Conservation (phyloP, 331 rosid genomes). For the Acacia concinna region DNA sequence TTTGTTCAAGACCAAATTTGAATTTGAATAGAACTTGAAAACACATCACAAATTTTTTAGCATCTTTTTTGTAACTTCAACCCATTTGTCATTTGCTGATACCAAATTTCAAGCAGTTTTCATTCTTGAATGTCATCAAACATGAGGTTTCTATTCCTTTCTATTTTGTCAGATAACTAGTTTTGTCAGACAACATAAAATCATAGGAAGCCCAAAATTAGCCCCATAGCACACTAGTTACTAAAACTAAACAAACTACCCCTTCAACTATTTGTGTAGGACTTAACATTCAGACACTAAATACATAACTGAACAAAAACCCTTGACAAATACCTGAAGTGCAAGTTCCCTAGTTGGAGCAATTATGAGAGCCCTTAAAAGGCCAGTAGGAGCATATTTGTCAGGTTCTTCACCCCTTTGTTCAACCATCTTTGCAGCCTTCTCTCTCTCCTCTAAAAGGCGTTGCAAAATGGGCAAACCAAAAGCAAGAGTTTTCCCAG, state of each 20-base stretch:
- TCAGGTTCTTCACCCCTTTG: constrained; percentile 55
- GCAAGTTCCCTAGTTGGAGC: constrained; percentile 99
- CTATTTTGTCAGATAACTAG: not conserved
- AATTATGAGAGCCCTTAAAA: constrained; percentile 82
- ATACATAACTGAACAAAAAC: constrained; percentile 32
- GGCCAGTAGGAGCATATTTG: constrained; percentile 48
- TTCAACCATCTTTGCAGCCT: constrained; percentile 48
- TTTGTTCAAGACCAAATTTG: not conserved
- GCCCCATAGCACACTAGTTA: not conserved
- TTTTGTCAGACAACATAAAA: not conserved
- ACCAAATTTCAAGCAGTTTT: not conserved
- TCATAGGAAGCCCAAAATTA: not conserved
- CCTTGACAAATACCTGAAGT: constrained; percentile 63
- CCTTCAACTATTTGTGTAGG: not conserved
- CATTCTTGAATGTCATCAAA: not conserved
- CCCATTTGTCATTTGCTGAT: not conserved
- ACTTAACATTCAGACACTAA: constrained; percentile 12
- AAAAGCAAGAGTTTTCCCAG: constrained; percentile 95
- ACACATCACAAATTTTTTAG: not conserved
- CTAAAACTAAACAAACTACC: not conserved
- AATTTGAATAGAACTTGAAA: constrained; percentile 10
- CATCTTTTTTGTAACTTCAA: not conserved
- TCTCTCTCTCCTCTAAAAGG: constrained; percentile 82
- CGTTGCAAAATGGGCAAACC: constrained; percentile 98
- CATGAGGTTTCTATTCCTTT: not conserved